Conservation (phyloP, 345 rosid genomes). For the Moricandia moricandioides region DNA sequence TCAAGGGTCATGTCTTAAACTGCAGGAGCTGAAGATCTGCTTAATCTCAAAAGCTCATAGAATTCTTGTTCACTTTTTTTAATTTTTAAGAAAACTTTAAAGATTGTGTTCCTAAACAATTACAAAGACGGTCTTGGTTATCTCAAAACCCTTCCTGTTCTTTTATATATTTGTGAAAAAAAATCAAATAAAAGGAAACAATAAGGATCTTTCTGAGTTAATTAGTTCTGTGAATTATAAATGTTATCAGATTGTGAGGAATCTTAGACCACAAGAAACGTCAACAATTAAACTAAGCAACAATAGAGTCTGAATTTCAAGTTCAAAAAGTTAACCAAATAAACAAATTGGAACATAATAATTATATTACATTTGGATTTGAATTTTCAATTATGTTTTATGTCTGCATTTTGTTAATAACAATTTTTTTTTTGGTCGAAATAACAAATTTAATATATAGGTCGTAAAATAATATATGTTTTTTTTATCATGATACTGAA, state of each 20-base stretch:
- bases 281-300: background rate
- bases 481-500: background rate
- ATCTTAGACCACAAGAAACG: constrained; percentile 6
- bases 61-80: background rate
- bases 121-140: background rate
- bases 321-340: background rate
- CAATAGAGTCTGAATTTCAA: background rate
- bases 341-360: background rate
- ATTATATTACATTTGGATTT: background rate
- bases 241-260: background rate
- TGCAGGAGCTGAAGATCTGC: constrained; percentile 30
- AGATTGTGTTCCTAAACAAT: constrained; percentile 14
- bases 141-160: background rate
- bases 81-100: background rate
- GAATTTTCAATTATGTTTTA: background rate
- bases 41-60: constrained; percentile 5
- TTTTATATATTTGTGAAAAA: constrained; percentile 6
- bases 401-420: background rate
- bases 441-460: background rate
- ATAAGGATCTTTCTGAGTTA: background rate
- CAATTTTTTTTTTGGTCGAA: too few species aligned
- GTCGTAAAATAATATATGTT: background rate
- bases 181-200: background rate
- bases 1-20: constrained; percentile 53
- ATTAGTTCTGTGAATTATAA: background rate